Evolutionary conservation across 2,329 filamentous ascomycete species (phyloP).

Genomic region (Cryphonectria carpinicola): DNA sequence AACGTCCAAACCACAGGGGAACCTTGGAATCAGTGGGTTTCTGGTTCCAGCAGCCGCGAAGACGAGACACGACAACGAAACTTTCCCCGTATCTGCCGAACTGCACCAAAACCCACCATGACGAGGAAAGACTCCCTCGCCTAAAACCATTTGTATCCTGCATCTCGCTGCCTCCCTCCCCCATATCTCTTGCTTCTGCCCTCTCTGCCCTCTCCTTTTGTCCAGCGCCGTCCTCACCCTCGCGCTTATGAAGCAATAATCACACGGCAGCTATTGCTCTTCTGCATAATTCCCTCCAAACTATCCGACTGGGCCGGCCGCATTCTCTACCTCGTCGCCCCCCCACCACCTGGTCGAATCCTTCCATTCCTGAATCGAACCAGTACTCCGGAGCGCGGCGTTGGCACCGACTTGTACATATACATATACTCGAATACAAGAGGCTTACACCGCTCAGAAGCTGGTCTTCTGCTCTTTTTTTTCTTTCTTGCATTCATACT

Average conservation of each 20-base stretch:
- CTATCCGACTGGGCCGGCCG: slow-evolving; percentile 5
- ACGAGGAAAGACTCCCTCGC: slow-evolving; percentile 6
- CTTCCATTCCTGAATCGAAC: background rate
- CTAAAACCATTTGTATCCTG: background rate
- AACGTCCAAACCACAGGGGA: background rate
- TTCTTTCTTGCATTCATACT: slow-evolving; percentile 14
- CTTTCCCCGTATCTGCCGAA: background rate
- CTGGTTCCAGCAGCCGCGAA: slow-evolving; percentile 11
- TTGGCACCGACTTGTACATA: slow-evolving; percentile 22
- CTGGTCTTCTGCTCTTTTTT: slow-evolving; percentile 27
- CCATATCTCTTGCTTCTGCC: no score
- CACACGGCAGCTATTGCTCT: slow-evolving; percentile 6
- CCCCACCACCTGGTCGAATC: background rate
- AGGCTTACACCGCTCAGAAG: slow-evolving; percentile 28
- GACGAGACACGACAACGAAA: slow-evolving; percentile 13
- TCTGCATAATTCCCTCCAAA: slow-evolving; percentile 20
- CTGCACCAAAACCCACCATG: background rate
- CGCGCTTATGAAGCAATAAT: slow-evolving; percentile 9
- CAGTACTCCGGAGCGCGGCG: background rate
- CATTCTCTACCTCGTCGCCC: background rate
- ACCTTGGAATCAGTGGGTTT: slow-evolving; percentile 10
- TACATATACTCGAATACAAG: slow-evolving; percentile 6
- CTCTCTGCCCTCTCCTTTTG: background rate
- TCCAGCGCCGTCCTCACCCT: background rate
- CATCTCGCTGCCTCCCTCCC: background rate